Percentiles rank a stretch among this genome's conserved stretches.
These are phyloP conservation scores for Penicillium sclerotigenum DNA, from an alignment of 2,329 filamentous ascomycete genomes.

Conservation along the genomic window DNA sequence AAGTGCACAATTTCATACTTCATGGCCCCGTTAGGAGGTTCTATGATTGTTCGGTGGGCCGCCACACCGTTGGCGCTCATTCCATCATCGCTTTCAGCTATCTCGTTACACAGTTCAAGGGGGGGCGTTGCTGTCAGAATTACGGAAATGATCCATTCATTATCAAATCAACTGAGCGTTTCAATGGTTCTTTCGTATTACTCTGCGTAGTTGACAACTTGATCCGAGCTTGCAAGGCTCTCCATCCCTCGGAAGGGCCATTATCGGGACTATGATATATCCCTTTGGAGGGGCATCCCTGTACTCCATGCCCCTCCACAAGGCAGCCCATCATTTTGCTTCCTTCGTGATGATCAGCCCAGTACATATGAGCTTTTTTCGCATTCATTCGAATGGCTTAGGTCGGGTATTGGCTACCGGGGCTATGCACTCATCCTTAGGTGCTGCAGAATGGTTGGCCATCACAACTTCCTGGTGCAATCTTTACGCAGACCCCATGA, in stretches of 20 bases:
- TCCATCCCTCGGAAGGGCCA: neutral
- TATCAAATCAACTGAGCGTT: slow-evolving; percentile 1
- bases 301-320: neutral
- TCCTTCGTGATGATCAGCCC: slow-evolving; percentile 1
- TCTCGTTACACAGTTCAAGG: slow-evolving; percentile 1
- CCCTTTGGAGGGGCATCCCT: slow-evolving; percentile 10
- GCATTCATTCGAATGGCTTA: neutral
- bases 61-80: slow-evolving; percentile 1
- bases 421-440: neutral
- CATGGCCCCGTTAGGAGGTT: neutral
- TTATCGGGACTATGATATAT: neutral
- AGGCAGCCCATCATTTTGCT: neutral
- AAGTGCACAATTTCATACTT: neutral
- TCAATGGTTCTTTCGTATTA: neutral
- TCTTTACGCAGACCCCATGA: slow-evolving; percentile 5
- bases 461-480: neutral
- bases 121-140: neutral
- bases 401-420: neutral
- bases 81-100: neutral
- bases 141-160: neutral
- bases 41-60: slow-evolving; percentile 2
- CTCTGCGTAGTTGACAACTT: neutral
- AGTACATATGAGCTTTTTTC: neutral
- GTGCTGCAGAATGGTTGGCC: slow-evolving; percentile 5
- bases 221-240: neutral